Evolutionary conservation across 192 early-diverging fungal genomes (phyloP).

Genomic region (Phlyctochytrium planicorne): DNA sequence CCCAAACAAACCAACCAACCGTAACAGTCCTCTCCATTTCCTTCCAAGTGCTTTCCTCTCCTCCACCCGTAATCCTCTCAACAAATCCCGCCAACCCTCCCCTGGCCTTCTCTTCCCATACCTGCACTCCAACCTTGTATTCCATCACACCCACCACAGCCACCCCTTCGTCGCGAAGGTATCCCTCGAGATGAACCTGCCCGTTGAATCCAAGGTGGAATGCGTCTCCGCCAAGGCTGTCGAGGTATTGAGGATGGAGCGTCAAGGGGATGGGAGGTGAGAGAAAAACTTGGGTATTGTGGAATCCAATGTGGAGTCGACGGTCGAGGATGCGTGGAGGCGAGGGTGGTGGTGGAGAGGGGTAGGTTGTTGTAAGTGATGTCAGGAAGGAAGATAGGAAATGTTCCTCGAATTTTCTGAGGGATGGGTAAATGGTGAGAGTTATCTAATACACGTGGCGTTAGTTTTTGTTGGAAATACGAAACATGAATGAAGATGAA

Average conservation of each 20-base stretch:
- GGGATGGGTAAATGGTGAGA: conserved; percentile 29
- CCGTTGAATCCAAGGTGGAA: conserved; percentile 39
- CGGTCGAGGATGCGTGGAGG: conserved; percentile 41
- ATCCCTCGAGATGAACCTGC: conserved; percentile 32
- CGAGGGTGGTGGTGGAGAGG: background rate
- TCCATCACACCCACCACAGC: conserved; percentile 50
- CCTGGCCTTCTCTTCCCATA: conserved; percentile 25
- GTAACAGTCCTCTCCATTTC: conserved; percentile 34
- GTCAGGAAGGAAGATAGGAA: background rate
- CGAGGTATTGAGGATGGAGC: conserved; percentile 24
- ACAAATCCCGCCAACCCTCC: conserved; percentile 22
- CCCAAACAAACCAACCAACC: conserved; percentile 42
- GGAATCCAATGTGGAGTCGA: conserved; percentile 47
- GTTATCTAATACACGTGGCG: background rate
- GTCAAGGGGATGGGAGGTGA: conserved; percentile 32
- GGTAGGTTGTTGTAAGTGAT: background rate
- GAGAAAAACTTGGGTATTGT: conserved; percentile 49
- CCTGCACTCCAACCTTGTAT: conserved; percentile 38
- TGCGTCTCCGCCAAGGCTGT: conserved; percentile 24
- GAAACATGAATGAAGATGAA: too few relatives aligned
- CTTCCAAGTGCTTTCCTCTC: conserved; percentile 1
- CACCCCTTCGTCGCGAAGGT: conserved; percentile 26
- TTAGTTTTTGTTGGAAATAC: conserved; percentile 2
- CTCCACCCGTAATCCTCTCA: conserved; percentile 17
- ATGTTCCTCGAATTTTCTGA: conserved; percentile 36